Conservation (phyloP, 352 stramenopile species). For the Globisporangium cylindrosporum region DNA sequence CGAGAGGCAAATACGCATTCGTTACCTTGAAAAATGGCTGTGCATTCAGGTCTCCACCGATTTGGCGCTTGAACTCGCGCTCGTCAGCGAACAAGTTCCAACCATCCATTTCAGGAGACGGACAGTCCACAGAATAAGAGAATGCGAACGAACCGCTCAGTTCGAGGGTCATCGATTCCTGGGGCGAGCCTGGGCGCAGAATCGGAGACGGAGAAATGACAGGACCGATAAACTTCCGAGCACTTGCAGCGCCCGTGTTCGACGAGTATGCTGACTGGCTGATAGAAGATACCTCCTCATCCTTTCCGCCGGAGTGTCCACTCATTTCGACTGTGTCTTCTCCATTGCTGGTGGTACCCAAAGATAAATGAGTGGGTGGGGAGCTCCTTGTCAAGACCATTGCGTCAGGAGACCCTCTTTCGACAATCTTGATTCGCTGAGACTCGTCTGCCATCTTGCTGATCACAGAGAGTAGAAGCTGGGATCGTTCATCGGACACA, state of each 20-base stretch:
- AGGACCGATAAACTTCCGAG: slow-evolving; percentile 21
- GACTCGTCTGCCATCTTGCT: slow-evolving; percentile 49
- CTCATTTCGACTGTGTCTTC: slow-evolving; percentile 11
- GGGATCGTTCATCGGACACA: slow-evolving; percentile 49
- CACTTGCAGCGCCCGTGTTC: neutral
- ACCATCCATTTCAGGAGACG: slow-evolving; percentile 51
- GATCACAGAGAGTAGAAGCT: slow-evolving; percentile 50
- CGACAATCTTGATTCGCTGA: slow-evolving; percentile 51
- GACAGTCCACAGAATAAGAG: slow-evolving; percentile 44
- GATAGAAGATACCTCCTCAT: neutral
- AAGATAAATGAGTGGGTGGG: slow-evolving; percentile 8
- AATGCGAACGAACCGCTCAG: slow-evolving; percentile 69
- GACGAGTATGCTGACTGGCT: neutral
- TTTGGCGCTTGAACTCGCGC: slow-evolving; percentile 76
- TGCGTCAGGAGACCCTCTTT: slow-evolving; percentile 1
- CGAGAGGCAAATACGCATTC: neutral
- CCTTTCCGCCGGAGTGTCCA: neutral
- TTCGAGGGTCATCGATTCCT: slow-evolving; percentile 33
- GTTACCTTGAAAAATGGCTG: slow-evolving; percentile 72
- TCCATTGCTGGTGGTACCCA: neutral
- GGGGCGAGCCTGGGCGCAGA: slow-evolving; percentile 31
- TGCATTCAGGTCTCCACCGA: slow-evolving; percentile 48
- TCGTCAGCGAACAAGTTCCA: slow-evolving; percentile 79
- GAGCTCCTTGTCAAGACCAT: neutral
- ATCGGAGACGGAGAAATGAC: slow-evolving; percentile 35